Percentiles rank a stretch among this genome's conserved stretches.
These are phyloP conservation scores for Cytidiella melzeri DNA, from an alignment of 768 basidiomycete species.

Conservation along the genomic window DNA sequence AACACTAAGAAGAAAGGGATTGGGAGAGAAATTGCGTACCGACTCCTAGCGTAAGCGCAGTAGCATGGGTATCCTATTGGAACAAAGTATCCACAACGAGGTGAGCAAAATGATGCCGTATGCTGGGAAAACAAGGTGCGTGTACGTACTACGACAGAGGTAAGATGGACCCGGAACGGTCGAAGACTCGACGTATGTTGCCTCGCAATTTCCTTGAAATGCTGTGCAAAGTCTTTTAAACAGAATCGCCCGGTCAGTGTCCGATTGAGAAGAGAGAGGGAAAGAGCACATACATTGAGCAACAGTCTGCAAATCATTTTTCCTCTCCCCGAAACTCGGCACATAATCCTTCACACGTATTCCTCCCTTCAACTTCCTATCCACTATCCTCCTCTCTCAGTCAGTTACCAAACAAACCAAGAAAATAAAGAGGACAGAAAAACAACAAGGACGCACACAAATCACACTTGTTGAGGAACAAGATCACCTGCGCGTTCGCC, in stretches of 20 bases:
- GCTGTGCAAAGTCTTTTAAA: slow-evolving; percentile 66
- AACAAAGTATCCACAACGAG: slow-evolving; percentile 9
- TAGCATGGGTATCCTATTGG: slow-evolving; percentile 69
- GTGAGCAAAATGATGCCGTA: slow-evolving; percentile 2
- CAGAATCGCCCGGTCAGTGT: no score
- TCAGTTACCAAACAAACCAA: neutral
- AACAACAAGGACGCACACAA: slow-evolving; percentile 28
- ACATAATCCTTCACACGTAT: slow-evolving; percentile 61
- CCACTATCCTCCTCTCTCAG: slow-evolving; percentile 34
- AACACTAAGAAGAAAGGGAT: neutral
- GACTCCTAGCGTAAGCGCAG: slow-evolving; percentile 62
- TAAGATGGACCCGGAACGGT: slow-evolving; percentile 67
- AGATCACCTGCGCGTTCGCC: slow-evolving; percentile 26
- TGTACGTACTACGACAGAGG: slow-evolving; percentile 71
- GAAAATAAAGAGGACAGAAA: neutral
- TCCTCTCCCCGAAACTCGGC: slow-evolving; percentile 66
- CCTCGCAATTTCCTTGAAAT: slow-evolving; percentile 70
- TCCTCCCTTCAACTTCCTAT: slow-evolving; percentile 66
- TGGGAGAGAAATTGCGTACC: slow-evolving; percentile 47
- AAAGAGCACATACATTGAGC: slow-evolving; percentile 50
- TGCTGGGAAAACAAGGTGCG: slow-evolving; percentile 24
- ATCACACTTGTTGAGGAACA: slow-evolving; percentile 52
- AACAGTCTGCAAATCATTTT: slow-evolving; percentile 63
- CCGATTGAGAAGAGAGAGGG: neutral
- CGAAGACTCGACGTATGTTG: slow-evolving; percentile 57